Conservation (phyloP, 2,329 filamentous ascomycete genomes). For the Trichoderma asperellum region DNA sequence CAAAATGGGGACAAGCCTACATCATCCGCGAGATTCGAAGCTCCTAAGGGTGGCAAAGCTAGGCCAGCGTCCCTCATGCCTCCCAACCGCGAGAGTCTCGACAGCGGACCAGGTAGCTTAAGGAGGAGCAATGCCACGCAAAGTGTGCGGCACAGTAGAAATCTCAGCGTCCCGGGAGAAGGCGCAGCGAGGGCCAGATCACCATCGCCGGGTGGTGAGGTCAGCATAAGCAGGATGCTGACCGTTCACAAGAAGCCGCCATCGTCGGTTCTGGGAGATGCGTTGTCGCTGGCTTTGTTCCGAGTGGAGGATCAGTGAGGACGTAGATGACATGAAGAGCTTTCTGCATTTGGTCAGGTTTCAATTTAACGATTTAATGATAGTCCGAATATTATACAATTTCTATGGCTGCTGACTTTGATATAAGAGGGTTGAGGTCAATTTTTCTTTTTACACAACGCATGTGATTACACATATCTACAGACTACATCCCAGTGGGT, state of each 20-base stretch:
- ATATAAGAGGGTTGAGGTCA: neutral
- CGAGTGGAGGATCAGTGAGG: slow-evolving; percentile 29
- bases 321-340: neutral
- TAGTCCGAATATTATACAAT: neutral
- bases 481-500: neutral
- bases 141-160: slow-evolving; percentile 29
- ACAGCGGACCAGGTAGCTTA: slow-evolving; percentile 1
- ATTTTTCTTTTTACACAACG: neutral
- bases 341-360: neutral
- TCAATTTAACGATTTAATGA: neutral
- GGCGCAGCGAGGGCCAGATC: neutral
- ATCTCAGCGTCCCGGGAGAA: slow-evolving; percentile 27
- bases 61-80: slow-evolving; percentile 40
- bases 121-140: slow-evolving; percentile 30
- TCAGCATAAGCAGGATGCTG: slow-evolving; percentile 29
- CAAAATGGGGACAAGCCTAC: slow-evolving; percentile 22
- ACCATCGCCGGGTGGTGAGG: slow-evolving; percentile 26
- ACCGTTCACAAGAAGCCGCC: slow-evolving; percentile 32
- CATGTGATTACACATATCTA: neutral
- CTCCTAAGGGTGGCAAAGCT: slow-evolving; percentile 28
- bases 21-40: slow-evolving; percentile 32
- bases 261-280: slow-evolving; percentile 31
- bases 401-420: neutral
- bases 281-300: slow-evolving; percentile 33
- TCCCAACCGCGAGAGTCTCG: neutral